These are phyloP conservation scores for Kodamaea leandrae DNA, from an alignment of 805 yeast species.

Conservation along the genomic window DNA sequence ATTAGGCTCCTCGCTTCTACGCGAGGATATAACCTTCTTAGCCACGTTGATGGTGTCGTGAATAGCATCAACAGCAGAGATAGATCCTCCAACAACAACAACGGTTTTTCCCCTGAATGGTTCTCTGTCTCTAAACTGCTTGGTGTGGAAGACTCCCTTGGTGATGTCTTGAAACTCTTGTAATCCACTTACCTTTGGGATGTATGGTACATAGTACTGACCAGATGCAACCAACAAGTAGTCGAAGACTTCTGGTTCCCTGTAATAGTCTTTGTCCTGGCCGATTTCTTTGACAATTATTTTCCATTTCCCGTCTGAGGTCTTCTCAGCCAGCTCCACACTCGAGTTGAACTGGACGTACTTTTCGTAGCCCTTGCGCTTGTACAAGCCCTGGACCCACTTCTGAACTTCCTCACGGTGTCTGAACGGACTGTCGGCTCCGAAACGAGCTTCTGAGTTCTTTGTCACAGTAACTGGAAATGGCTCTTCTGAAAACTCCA, in stretches of 20 bases:
- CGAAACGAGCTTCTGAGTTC: slow-evolving; percentile 16
- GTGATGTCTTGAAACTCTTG: slow-evolving; percentile 14
- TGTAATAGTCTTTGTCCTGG: slow-evolving; percentile 16
- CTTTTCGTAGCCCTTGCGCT: slow-evolving; percentile 21
- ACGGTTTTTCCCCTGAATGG: slow-evolving; percentile 17
- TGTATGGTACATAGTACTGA: slow-evolving; percentile 21
- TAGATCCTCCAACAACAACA: slow-evolving; percentile 20
- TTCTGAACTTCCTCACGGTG: slow-evolving; percentile 17
- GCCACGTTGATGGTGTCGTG: slow-evolving; percentile 21
- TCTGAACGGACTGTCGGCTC: slow-evolving; percentile 20
- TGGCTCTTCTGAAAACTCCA: slow-evolving; percentile 23
- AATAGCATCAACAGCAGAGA: slow-evolving; percentile 17
- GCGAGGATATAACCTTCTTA: slow-evolving; percentile 17
- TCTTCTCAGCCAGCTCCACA: slow-evolving; percentile 27
- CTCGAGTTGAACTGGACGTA: slow-evolving; percentile 21
- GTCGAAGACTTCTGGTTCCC: slow-evolving; percentile 19
- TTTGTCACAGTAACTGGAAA: slow-evolving; percentile 17
- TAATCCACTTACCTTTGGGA: slow-evolving; percentile 21
- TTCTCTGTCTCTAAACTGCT: slow-evolving; percentile 18
- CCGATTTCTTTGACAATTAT: slow-evolving; percentile 15
- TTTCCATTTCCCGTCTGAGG: slow-evolving; percentile 18
- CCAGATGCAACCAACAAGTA: slow-evolving; percentile 21
- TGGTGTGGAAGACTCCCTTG: slow-evolving; percentile 19
- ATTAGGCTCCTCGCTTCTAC: slow-evolving; percentile 12
- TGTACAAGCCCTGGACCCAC: slow-evolving; percentile 21